These are phyloP conservation scores for Amanita subjunquillea DNA, from an alignment of 768 basidiomycete species.

Conservation along the genomic window DNA sequence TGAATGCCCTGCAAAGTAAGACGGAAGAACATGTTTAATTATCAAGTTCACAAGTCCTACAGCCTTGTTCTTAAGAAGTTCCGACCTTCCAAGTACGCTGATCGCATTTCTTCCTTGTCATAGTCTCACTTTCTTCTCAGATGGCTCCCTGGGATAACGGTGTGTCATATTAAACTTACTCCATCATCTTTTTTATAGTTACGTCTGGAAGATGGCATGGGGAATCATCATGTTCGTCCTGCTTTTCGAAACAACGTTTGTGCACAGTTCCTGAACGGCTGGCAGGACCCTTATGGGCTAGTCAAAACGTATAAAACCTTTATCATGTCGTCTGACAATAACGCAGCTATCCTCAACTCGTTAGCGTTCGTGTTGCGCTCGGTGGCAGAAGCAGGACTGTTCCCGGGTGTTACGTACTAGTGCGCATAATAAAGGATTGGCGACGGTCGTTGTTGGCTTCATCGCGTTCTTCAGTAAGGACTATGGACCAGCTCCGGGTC, in stretches of 20 bases:
- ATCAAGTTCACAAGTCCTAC: constrained; percentile 5
- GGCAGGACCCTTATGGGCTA: constrained; percentile 53
- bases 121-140: constrained; percentile 12
- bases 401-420: constrained; percentile 72
- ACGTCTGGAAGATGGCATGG: constrained; percentile 40
- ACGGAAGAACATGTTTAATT: background rate
- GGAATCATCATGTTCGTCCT: constrained; percentile 46
- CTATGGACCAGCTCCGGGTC: background rate
- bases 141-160: constrained; percentile 62
- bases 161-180: constrained; percentile 16
- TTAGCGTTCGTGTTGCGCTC: background rate
- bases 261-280: background rate
- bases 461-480: constrained; percentile 39
- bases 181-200: background rate
- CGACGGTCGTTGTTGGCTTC: constrained; percentile 47
- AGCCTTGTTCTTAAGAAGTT: constrained; percentile 51
- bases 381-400: constrained; percentile 64
- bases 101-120: background rate
- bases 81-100: constrained; percentile 44
- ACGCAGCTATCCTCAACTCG: background rate
- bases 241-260: background rate
- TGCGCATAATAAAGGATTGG: constrained; percentile 43
- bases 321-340: background rate
- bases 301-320: constrained; percentile 42
- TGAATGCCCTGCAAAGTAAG: constrained; percentile 64